Evolutionary conservation across 305 asterid genomes (phyloP).

Genomic region (Solanum chacoense): DNA sequence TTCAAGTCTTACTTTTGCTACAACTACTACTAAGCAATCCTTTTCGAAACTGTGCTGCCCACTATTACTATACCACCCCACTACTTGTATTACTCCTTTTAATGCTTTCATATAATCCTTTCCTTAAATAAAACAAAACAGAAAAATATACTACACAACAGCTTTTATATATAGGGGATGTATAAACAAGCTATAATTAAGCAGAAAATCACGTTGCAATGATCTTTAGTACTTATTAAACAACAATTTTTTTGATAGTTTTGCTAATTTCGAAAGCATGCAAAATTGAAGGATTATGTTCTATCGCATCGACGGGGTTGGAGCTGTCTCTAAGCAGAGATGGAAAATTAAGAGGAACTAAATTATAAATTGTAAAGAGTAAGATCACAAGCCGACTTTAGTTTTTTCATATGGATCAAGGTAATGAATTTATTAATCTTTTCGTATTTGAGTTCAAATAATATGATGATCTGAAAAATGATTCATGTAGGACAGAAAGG

Average conservation of each 20-base stretch:
- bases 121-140: background rate
- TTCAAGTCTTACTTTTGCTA: background rate
- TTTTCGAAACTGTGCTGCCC: background rate
- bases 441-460: background rate
- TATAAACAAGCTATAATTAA: background rate
- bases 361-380: background rate
- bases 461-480: background rate
- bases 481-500: background rate
- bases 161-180: background rate
- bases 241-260: background rate
- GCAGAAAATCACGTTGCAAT: background rate
- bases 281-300: background rate
- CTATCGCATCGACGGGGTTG: background rate
- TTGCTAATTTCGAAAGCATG: background rate
- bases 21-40: background rate
- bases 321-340: background rate
- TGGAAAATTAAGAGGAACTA: background rate
- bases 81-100: background rate
- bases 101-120: background rate
- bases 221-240: background rate
- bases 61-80: background rate
- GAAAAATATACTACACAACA: background rate
- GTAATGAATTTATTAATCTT: background rate
- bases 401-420: background rate
- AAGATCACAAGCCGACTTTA: background rate